phyloP scores from a whole-genome alignment of 1,284 basidiomycete genomes.

The Anthracocystis setariae region DNA sequence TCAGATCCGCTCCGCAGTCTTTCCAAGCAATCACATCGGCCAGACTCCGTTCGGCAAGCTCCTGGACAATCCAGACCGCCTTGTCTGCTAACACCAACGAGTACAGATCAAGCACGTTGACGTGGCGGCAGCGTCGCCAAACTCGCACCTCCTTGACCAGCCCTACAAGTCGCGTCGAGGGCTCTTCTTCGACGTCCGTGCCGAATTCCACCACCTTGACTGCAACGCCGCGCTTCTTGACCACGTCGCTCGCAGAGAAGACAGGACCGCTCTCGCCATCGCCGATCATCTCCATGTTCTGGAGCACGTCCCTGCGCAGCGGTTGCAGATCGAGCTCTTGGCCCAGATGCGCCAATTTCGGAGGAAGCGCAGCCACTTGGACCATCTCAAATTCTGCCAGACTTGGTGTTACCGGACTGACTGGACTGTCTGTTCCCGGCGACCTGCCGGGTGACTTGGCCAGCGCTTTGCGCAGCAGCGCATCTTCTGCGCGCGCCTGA shows the following conservation, averaged over 20 bases:
- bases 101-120: constrained; percentile 50
- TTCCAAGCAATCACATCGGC: constrained; percentile 55
- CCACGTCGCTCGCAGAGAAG: constrained; percentile 35
- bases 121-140: constrained; percentile 49
- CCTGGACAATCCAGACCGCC: constrained; percentile 57
- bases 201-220: constrained; percentile 51
- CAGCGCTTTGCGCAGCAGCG: neutral
- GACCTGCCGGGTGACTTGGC: neutral
- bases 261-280: constrained; percentile 60
- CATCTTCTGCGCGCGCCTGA: constrained; percentile 16
- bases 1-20: constrained; percentile 32
- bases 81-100: constrained; percentile 38
- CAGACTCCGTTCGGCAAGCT: constrained; percentile 53
- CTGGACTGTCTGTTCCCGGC: neutral
- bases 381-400: constrained; percentile 7
- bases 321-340: constrained; percentile 20
- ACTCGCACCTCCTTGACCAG: constrained; percentile 50
- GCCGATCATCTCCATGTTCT: constrained; percentile 51
- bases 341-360: constrained; percentile 25
- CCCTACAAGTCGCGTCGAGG: constrained; percentile 35
- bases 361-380: constrained; percentile 10
- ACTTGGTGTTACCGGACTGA: constrained; percentile 10
- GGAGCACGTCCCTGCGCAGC: constrained; percentile 19
- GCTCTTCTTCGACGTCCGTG: constrained; percentile 27
- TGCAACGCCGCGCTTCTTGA: constrained; percentile 41